Conservation (phyloP, 441 rosid genomes). For the Manihot esculenta region DNA sequence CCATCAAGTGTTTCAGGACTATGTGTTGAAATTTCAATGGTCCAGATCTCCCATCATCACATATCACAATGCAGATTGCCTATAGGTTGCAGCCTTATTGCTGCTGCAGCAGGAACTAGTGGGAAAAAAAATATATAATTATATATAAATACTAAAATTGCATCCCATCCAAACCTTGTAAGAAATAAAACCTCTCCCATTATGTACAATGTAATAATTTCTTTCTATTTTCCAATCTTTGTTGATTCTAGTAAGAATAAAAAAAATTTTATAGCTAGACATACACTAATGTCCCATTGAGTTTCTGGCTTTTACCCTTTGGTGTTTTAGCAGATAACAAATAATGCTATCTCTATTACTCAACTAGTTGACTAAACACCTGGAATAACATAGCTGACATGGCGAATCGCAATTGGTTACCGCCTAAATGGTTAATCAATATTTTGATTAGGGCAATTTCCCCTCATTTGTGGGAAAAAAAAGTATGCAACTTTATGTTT, state of each 20-base stretch:
- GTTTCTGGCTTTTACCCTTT: background rate
- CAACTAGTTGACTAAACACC: slow-evolving; percentile 34
- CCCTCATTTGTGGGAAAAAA: slow-evolving; percentile 26
- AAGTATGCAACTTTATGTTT: slow-evolving; percentile 24
- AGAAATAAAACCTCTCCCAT: too few relatives aligned
- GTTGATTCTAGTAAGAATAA: too few relatives aligned
- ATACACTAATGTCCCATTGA: background rate
- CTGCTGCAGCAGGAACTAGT: slow-evolving; percentile 18
- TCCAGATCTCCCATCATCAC: slow-evolving; percentile 20
- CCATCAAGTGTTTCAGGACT: slow-evolving; percentile 18
- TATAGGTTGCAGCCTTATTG: slow-evolving; percentile 27
- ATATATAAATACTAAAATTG: too few relatives aligned
- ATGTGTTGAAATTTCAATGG: background rate
- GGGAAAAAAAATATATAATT: too few relatives aligned
- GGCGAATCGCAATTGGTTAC: slow-evolving; percentile 24
- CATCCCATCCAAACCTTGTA: background rate
- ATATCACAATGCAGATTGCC: slow-evolving; percentile 30
- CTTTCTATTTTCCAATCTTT: too few relatives aligned
- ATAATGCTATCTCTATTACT: slow-evolving; percentile 11
- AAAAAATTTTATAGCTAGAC: too few relatives aligned
- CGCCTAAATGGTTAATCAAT: slow-evolving; percentile 16
- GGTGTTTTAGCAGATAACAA: too few relatives aligned
- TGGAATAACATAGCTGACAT: slow-evolving; percentile 5
- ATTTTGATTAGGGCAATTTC: slow-evolving; percentile 17
- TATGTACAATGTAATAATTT: too few relatives aligned